Percentiles rank a stretch among this genome's conserved stretches.
Conservation (phyloP, 2,329 filamentous ascomycete species). For the Beauveria sp. region DNA sequence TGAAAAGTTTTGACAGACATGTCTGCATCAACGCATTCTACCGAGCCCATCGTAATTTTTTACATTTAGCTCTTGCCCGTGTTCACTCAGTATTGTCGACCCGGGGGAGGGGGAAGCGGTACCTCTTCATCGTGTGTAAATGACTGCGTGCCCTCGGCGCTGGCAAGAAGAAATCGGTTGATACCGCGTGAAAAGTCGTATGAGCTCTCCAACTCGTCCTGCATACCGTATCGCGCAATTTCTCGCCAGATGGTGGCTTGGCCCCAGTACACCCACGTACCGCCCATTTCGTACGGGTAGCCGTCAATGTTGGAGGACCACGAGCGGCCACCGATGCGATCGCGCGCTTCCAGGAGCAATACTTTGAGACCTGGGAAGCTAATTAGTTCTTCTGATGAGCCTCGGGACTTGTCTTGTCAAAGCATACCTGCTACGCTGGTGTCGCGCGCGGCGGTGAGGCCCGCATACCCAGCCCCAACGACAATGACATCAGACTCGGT, state of each 20-base stretch:
- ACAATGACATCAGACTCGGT: constrained; percentile 22
- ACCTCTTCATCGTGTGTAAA: constrained; percentile 37
- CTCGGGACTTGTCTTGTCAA: constrained; percentile 3
- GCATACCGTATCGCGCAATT: constrained; percentile 37
- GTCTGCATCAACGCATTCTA: constrained; percentile 23
- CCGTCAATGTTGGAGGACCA: constrained; percentile 37
- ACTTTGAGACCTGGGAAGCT: constrained; percentile 25
- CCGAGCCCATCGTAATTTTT: neutral
- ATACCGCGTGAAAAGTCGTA: constrained; percentile 33
- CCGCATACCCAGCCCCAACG: constrained; percentile 24
- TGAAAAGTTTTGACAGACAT: constrained; percentile 34
- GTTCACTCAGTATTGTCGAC: neutral
- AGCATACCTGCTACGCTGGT: constrained; percentile 20
- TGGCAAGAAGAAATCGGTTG: constrained; percentile 33
- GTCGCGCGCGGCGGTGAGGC: constrained; percentile 23
- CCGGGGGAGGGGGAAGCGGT: neutral
- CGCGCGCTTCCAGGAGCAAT: constrained; percentile 37
- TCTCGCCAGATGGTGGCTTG: constrained; percentile 37
- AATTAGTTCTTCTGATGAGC: neutral
- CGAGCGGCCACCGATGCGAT: constrained; percentile 40
- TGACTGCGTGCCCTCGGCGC: constrained; percentile 19
- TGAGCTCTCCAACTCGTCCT: constrained; percentile 28
- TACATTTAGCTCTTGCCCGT: neutral
- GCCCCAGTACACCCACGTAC: constrained; percentile 40
- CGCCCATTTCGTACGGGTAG: constrained; percentile 40